Conservation (phyloP, 768 basidiomycete genomes). For the Dendrothele bispora region DNA sequence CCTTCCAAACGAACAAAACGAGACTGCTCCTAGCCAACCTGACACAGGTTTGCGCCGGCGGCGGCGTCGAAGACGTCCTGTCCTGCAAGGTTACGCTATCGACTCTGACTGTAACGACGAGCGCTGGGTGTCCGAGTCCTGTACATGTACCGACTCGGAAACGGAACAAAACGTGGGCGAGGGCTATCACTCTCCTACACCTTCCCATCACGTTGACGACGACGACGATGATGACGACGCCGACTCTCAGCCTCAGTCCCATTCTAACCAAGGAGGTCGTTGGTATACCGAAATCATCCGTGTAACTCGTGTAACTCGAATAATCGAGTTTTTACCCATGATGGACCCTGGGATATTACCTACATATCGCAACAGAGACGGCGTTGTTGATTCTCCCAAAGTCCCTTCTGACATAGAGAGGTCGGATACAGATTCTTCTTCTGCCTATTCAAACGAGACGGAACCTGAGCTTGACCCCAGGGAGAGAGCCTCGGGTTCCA, state of each 20-base stretch:
- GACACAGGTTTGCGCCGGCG: conserved; percentile 7
- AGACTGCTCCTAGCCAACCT: no score
- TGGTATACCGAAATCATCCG: no score
- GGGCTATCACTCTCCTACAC: no score
- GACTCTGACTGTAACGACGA: conserved; percentile 34
- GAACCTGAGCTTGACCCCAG: no score
- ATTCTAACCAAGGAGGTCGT: neutral
- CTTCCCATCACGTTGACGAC: no score
- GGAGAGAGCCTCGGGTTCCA: no score
- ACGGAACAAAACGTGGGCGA: conserved; percentile 22
- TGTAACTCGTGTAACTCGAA: no score
- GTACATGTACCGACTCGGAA: conserved; percentile 18
- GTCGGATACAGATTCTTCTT: conserved; percentile 15
- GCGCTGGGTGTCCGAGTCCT: conserved; percentile 2
- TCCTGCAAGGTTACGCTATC: conserved; percentile 36
- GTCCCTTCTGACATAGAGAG: neutral
- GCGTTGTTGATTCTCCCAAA: neutral
- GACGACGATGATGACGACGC: neutral
- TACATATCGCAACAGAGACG: neutral
- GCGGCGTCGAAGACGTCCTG: conserved; percentile 25
- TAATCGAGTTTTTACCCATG: neutral
- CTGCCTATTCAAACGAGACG: no score
- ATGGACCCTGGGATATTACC: neutral
- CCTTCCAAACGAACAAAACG: no score
- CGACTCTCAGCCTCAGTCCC: neutral